Conservation (phyloP, 208 protist species). For the Leishmania major region DNA sequence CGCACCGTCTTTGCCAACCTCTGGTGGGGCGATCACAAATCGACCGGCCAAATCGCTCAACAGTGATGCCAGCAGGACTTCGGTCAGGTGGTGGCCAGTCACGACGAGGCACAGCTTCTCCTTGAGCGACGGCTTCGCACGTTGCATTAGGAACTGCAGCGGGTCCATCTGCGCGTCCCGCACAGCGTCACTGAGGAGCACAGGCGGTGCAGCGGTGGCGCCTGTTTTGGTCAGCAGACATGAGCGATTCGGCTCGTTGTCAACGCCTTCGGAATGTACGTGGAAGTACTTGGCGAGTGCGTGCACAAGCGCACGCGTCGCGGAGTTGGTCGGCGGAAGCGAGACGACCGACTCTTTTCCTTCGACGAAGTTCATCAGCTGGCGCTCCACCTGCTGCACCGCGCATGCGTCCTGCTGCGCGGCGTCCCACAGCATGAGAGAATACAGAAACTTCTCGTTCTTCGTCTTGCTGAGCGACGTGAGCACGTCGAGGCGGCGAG, state of each 20-base stretch:
- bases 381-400: slow-evolving; percentile 46
- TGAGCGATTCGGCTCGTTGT: slow-evolving; percentile 53
- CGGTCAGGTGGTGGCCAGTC: slow-evolving; percentile 38
- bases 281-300: slow-evolving; percentile 63
- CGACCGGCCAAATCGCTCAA: slow-evolving; percentile 50
- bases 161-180: slow-evolving; percentile 31
- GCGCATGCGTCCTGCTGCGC: slow-evolving; percentile 18
- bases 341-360: slow-evolving; percentile 32
- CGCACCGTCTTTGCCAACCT: slow-evolving; percentile 24
- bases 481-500: slow-evolving; percentile 28
- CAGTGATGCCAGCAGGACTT: slow-evolving; percentile 30
- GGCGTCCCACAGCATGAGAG: slow-evolving; percentile 58
- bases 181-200: slow-evolving; percentile 40
- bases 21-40: slow-evolving; percentile 49
- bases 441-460: slow-evolving; percentile 51
- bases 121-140: slow-evolving; percentile 24
- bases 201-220: slow-evolving; percentile 36
- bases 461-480: slow-evolving; percentile 27
- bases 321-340: slow-evolving; percentile 43
- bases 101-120: slow-evolving; percentile 43
- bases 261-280: slow-evolving; percentile 52
- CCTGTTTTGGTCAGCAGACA: slow-evolving; percentile 56
- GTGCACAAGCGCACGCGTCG: slow-evolving; percentile 63
- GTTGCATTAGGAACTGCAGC: slow-evolving; percentile 30
- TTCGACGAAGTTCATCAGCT: slow-evolving; percentile 48